phyloP scores from a whole-genome alignment of 176 grass and related monocot species.

The Coix lacrymajobi region DNA sequence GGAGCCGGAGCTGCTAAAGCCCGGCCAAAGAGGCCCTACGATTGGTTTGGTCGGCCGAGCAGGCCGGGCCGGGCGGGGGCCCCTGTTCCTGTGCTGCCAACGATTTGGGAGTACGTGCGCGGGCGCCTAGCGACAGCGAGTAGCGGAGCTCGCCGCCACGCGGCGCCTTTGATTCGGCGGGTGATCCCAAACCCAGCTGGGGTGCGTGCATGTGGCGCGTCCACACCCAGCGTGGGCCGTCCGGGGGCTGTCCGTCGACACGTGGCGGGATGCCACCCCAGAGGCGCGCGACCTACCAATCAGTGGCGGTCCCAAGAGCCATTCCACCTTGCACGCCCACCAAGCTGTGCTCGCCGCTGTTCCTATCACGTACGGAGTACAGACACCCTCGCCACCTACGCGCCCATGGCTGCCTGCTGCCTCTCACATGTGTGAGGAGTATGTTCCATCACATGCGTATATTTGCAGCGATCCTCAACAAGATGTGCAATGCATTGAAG shows the following conservation, averaged over 20 bases:
- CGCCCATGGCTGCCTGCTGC: neutral
- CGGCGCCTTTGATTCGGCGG: neutral
- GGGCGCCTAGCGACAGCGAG: neutral
- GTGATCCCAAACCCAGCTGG: neutral
- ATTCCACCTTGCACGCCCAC: neutral
- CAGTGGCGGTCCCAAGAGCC: neutral
- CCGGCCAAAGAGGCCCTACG: too few species aligned
- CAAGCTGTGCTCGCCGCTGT: neutral
- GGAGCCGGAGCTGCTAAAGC: too few species aligned
- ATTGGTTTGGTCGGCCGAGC: neutral
- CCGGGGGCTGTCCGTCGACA: neutral
- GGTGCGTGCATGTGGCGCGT: constrained; percentile 10
- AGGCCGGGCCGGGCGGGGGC: too few species aligned
- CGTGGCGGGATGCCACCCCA: neutral
- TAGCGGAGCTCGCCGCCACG: neutral
- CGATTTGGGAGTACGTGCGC: too few species aligned
- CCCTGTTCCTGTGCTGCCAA: too few species aligned
- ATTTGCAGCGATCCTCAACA: neutral
- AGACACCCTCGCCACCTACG: neutral
- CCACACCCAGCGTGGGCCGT: neutral
- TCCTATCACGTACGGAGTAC: neutral
- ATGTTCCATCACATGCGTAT: neutral
- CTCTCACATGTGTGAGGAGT: neutral
- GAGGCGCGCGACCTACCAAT: neutral
- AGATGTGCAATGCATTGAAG: neutral